Evolutionary conservation across 2,329 filamentous ascomycete species (phyloP).

Genomic region (Lachnellula willkommii): DNA sequence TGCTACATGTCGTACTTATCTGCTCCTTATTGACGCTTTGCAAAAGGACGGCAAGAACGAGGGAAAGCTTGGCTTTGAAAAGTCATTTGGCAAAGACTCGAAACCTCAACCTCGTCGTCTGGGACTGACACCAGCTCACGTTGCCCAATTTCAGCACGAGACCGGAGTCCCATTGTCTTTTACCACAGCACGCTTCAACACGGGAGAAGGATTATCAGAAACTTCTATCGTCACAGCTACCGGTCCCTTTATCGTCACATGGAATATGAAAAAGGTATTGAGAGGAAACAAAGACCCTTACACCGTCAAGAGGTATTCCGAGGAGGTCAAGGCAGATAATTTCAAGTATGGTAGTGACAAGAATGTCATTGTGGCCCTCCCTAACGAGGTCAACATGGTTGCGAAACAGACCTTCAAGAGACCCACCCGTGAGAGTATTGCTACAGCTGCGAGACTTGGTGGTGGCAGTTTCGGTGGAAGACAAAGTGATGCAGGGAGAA

Average conservation of each 20-base stretch:
- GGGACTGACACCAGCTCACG: conserved; percentile 81
- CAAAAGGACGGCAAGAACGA: conserved; percentile 94
- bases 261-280: conserved; percentile 88
- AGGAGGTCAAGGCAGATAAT: conserved; percentile 96
- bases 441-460: conserved; percentile 41
- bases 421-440: conserved; percentile 89
- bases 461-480: conserved; percentile 41
- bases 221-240: conserved; percentile 96
- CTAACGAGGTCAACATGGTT: conserved; percentile 98
- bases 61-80: conserved; percentile 97
- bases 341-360: conserved; percentile 97
- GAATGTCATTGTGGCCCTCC: conserved; percentile 97
- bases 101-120: conserved; percentile 92
- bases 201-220: conserved; percentile 72
- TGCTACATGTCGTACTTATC: conserved; percentile 88
- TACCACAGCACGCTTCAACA: conserved; percentile 91
- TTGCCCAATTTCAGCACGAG: conserved; percentile 96
- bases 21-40: conserved; percentile 84
- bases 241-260: conserved; percentile 93
- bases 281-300: conserved; percentile 80
- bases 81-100: conserved; percentile 81
- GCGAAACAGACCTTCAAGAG: conserved; percentile 77
- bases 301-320: conserved; percentile 91
- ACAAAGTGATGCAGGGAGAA: conserved; percentile 43
- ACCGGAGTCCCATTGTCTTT: conserved; percentile 82